A percentile compares a stretch with the other conserved stretches of the same genome.
phyloP scores from a whole-genome alignment of 345 rosid species.

The Melastoma malabathricum region DNA sequence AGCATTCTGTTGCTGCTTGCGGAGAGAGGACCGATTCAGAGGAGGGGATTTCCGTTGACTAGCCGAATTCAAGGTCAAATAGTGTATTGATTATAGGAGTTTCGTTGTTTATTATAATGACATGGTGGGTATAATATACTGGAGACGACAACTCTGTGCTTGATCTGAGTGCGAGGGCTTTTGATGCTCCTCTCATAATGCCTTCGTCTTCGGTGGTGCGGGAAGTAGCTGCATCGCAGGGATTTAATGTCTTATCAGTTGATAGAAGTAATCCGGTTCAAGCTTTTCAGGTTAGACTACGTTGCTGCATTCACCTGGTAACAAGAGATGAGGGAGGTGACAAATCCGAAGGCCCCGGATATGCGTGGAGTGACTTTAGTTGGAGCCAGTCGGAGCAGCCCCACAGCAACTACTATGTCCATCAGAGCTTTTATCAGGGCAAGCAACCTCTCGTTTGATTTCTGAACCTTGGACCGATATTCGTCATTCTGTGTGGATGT shows the following conservation, averaged over 20 bases:
- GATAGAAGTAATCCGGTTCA: not conserved
- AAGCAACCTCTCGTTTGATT: constrained; percentile 67
- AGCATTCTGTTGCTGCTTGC: too few species aligned
- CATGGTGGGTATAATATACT: too few species aligned
- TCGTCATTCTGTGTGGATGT: constrained; percentile 48
- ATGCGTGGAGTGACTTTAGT: constrained; percentile 77
- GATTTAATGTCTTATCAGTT: not conserved
- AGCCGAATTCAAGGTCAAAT: too few species aligned
- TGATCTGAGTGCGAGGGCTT: constrained; percentile 1
- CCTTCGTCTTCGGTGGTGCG: constrained; percentile 52
- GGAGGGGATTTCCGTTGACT: too few species aligned
- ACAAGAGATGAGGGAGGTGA: constrained; percentile 77
- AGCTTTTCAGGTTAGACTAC: too few species aligned
- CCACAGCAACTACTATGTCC: constrained; percentile 72
- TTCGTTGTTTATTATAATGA: too few species aligned
- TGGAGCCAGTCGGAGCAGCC: constrained; percentile 81
- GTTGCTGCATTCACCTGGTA: constrained; percentile 50
- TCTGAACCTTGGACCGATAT: constrained; percentile 59
- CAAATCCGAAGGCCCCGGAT: constrained; percentile 78
- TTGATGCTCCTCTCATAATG: constrained; percentile 16
- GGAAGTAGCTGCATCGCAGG: constrained; percentile 46
- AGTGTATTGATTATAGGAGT: too few species aligned
- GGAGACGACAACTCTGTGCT: too few species aligned
- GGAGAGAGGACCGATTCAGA: too few species aligned
- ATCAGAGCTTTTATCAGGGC: constrained; percentile 69